phyloP scores from a whole-genome alignment of 768 basidiomycete species.

The Tricholoma flavovirens region DNA sequence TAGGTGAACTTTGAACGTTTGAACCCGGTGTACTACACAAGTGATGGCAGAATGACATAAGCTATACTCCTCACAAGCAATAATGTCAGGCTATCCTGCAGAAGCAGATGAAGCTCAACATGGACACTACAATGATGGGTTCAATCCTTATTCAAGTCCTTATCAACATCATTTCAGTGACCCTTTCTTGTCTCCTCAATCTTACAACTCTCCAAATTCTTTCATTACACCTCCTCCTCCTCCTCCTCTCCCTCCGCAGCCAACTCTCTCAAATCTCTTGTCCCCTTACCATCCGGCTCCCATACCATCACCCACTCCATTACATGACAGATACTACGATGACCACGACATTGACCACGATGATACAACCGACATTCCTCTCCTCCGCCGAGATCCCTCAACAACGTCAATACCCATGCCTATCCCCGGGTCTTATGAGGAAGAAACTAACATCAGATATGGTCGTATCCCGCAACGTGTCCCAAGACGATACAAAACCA shows the following conservation, averaged over 20 bases:
- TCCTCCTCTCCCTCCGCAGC: constrained; percentile 8
- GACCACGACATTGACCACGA: constrained; percentile 28
- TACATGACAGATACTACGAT: constrained; percentile 10
- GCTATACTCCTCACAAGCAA: too few relatives aligned
- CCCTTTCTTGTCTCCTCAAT: constrained; percentile 17
- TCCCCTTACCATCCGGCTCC: constrained; percentile 19
- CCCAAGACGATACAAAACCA: constrained; percentile 85
- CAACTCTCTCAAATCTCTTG: constrained; percentile 4
- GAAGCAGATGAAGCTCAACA: constrained; percentile 61
- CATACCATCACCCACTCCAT: constrained; percentile 17
- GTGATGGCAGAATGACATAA: too few relatives aligned
- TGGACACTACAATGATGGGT: constrained; percentile 63
- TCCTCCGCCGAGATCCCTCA: constrained; percentile 45
- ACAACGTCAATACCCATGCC: constrained; percentile 20
- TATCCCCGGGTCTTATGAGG: constrained; percentile 41
- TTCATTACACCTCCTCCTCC: constrained; percentile 16
- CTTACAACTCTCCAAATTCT: constrained; percentile 7
- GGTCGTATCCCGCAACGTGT: constrained; percentile 90
- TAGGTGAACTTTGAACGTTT: too few relatives aligned
- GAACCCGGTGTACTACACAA: too few relatives aligned
- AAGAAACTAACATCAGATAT: constrained; percentile 65
- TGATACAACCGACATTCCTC: constrained; percentile 64
- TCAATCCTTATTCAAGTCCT: constrained; percentile 44
- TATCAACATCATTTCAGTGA: constrained; percentile 29
- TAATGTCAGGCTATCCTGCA: too few relatives aligned